A percentile compares a stretch with the other conserved stretches of the same genome.
Conservation (phyloP, 2,329 filamentous ascomycete species). For the Ophiostoma himal-ulmi region DNA sequence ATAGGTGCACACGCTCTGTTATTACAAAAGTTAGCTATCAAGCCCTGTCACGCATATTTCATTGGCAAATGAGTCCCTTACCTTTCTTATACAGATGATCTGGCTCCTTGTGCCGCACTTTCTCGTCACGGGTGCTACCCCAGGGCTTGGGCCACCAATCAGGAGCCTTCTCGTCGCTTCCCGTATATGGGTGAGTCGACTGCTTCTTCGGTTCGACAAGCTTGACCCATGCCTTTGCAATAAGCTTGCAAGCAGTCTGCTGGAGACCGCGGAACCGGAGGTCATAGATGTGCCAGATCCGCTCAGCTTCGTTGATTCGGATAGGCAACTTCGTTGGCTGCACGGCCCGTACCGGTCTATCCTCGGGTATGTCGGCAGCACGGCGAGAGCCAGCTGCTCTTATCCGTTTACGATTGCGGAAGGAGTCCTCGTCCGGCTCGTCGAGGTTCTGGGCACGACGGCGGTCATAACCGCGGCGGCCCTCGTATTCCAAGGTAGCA, state of each 20-base stretch:
- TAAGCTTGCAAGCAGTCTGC: slow-evolving; percentile 64
- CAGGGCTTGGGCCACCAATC: slow-evolving; percentile 61
- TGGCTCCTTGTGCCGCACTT: slow-evolving; percentile 64
- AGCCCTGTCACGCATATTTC: not conserved
- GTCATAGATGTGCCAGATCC: slow-evolving; percentile 55
- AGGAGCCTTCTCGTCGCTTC: slow-evolving; percentile 55
- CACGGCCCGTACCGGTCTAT: slow-evolving; percentile 35
- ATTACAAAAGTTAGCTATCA: slow-evolving; percentile 19
- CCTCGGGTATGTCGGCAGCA: slow-evolving; percentile 35
- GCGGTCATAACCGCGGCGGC: slow-evolving; percentile 30
- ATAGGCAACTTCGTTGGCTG: slow-evolving; percentile 40
- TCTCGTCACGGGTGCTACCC: slow-evolving; percentile 46
- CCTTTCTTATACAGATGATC: slow-evolving; percentile 66
- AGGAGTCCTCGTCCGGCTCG: slow-evolving; percentile 31
- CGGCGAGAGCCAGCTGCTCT: slow-evolving; percentile 34
- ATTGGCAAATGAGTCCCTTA: slow-evolving; percentile 34
- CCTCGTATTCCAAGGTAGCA: slow-evolving; percentile 25
- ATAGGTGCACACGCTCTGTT: slow-evolving; percentile 53
- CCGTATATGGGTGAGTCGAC: slow-evolving; percentile 65
- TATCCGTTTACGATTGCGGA: slow-evolving; percentile 37
- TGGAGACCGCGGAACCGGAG: slow-evolving; percentile 60
- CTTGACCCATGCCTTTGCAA: slow-evolving; percentile 72
- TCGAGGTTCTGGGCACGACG: slow-evolving; percentile 27
- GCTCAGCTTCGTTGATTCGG: slow-evolving; percentile 48
- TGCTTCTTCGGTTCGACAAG: slow-evolving; percentile 72